phyloP scores from a whole-genome alignment of 2,329 filamentous ascomycete species.

The Lomentospora prolificans region DNA sequence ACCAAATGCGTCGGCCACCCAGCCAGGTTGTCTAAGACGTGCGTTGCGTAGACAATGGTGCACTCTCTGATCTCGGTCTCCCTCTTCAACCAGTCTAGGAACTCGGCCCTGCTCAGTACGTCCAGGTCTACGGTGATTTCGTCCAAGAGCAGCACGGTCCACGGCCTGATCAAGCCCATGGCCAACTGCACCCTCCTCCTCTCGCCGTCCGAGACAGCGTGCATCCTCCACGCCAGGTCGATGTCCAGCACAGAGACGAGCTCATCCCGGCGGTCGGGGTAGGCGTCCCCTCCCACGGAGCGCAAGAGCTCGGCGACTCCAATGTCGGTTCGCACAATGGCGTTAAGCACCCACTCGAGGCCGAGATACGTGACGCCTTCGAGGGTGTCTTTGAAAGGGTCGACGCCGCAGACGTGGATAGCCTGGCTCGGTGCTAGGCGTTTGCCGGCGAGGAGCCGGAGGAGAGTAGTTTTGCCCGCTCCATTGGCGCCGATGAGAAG shows the following conservation, averaged over 20 bases:
- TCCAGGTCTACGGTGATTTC: slow-evolving; percentile 97
- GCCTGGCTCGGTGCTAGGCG: slow-evolving; percentile 70
- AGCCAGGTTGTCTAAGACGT: slow-evolving; percentile 91
- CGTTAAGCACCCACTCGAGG: slow-evolving; percentile 95
- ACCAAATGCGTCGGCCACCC: slow-evolving; percentile 93
- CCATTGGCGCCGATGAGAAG: slow-evolving; percentile 94
- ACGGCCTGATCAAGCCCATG: slow-evolving; percentile 88
- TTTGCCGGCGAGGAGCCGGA: slow-evolving; percentile 90
- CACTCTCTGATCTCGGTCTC: slow-evolving; percentile 78
- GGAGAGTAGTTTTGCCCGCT: slow-evolving; percentile 91
- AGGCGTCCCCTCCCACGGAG: slow-evolving; percentile 79
- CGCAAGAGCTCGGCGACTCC: slow-evolving; percentile 77
- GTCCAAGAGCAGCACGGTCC: slow-evolving; percentile 83
- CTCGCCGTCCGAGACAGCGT: slow-evolving; percentile 90
- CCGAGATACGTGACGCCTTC: slow-evolving; percentile 96
- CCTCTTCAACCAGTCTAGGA: slow-evolving; percentile 72
- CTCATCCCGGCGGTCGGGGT: slow-evolving; percentile 73
- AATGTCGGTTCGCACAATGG: slow-evolving; percentile 91
- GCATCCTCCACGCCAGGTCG: slow-evolving; percentile 88
- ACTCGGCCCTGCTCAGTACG: slow-evolving; percentile 72
- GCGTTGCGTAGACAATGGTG: slow-evolving; percentile 94
- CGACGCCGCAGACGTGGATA: slow-evolving; percentile 70
- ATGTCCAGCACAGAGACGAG: slow-evolving; percentile 83
- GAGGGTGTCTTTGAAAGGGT: slow-evolving; percentile 83
- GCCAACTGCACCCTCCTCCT: slow-evolving; percentile 83